These are phyloP conservation scores for Stagonosporopsis chrysanthemi DNA, from an alignment of 2,329 filamentous ascomycete genomes.

Conservation along the genomic window DNA sequence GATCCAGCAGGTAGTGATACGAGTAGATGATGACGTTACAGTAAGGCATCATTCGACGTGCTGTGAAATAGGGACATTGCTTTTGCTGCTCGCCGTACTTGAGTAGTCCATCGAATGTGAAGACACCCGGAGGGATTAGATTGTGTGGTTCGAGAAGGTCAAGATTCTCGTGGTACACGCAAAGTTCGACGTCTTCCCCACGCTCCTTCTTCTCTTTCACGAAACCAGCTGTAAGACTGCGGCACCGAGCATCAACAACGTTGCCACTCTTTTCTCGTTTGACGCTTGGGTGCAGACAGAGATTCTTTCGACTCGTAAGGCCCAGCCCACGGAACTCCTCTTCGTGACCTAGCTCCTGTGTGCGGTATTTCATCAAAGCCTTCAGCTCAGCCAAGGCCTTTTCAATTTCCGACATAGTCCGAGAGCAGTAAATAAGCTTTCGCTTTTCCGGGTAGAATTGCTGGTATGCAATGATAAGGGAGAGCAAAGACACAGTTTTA, in stretches of 20 bases:
- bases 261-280: conserved; percentile 95
- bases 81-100: conserved; percentile 94
- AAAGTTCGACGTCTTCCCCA: conserved; percentile 92
- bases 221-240: conserved; percentile 94
- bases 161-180: conserved; percentile 97
- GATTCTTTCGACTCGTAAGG: conserved; percentile 93
- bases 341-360: conserved; percentile 84
- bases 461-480: conserved; percentile 96
- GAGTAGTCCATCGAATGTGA: conserved; percentile 89
- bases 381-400: conserved; percentile 94
- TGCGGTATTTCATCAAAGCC: conserved; percentile 91
- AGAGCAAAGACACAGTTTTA: conserved; percentile 94
- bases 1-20: conserved; percentile 96
- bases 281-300: conserved; percentile 95
- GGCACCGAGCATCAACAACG: conserved; percentile 93
- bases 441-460: conserved; percentile 90
- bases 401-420: conserved; percentile 99
- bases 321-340: conserved; percentile 95
- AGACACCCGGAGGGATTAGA: conserved; percentile 91
- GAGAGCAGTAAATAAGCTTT: conserved; percentile 98
- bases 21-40: conserved; percentile 99
- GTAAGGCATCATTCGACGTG: conserved; percentile 97
- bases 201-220: conserved; percentile 97
- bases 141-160: conserved; percentile 95
- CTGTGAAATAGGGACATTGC: conserved; percentile 97